A percentile compares a stretch with the other conserved stretches of the same genome.
These are phyloP conservation scores for Tarenaya hassleriana DNA, from an alignment of 345 rosid genomes.

Conservation along the genomic window DNA sequence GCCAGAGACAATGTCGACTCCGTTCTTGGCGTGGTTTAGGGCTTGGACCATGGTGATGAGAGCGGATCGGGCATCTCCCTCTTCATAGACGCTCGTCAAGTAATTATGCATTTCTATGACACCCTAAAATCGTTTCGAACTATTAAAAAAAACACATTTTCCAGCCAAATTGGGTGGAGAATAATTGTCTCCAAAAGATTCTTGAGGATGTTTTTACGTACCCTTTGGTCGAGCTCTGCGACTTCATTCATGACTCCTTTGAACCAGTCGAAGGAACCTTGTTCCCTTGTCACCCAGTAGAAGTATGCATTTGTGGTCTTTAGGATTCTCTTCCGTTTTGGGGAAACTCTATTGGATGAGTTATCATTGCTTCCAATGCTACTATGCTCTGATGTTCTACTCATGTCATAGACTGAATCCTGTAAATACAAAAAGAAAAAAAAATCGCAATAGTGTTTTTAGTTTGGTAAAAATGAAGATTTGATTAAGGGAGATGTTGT, in stretches of 20 bases:
- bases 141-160: too few relatives aligned
- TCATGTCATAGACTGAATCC: slow-evolving; percentile 61
- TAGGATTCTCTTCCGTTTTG: slow-evolving; percentile 48
- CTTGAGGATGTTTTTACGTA: too few relatives aligned
- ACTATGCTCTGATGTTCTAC: slow-evolving; percentile 60
- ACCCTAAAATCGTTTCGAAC: slow-evolving; percentile 61
- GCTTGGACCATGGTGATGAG: slow-evolving; percentile 99
- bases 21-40: slow-evolving; percentile 92
- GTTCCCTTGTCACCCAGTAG: slow-evolving; percentile 99
- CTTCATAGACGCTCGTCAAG: slow-evolving; percentile 96
- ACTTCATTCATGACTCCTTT: slow-evolving; percentile 98
- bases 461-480: background rate
- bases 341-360: slow-evolving; percentile 30
- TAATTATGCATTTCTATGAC: slow-evolving; percentile 99
- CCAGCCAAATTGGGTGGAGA: too few relatives aligned
- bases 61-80: slow-evolving; percentile 99
- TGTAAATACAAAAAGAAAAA: slow-evolving; percentile 25
- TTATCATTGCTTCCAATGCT: slow-evolving; percentile 47
- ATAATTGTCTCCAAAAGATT: too few relatives aligned
- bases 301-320: slow-evolving; percentile 91
- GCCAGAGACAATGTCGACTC: slow-evolving; percentile 95
- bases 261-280: slow-evolving; percentile 99
- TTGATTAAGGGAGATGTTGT: too few relatives aligned
- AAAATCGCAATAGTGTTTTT: background rate
- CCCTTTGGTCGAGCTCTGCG: slow-evolving; percentile 92